Base-by-base conservation (phyloP, 768 basidiomycete species). In the Suillus plorans region DNA sequence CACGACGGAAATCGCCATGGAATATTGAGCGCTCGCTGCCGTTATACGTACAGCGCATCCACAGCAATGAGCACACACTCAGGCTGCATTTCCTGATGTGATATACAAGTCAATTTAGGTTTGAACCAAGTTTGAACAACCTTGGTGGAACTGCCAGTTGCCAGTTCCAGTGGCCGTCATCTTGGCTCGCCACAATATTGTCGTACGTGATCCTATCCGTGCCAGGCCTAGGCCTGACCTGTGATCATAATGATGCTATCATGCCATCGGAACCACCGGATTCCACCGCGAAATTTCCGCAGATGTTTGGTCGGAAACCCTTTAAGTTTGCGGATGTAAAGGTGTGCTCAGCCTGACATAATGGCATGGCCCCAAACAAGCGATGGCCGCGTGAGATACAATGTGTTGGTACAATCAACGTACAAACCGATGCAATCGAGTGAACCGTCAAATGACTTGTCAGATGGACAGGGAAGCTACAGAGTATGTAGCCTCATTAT, bases 301-400 rank as follows among this genome's bases (percentile, higher is more conserved):
- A 20, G 9, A 20, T 10, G 9, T 45, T n/a, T 20, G 25, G 58
- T 59, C 42, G 25, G 31, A 12, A 20, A n/a, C 53, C 3, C 20
- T 12, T 55, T 13, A 55, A 36, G 53, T 55, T 34, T 55, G 34
- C 57, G 10, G 41, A 20, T 42, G 25, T 28, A 58, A 18, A 25
- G 57, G 25, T 58, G 55, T 57, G 22, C 39, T 25, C 28, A 7
- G 20, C 20, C 20, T 55, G 34, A n/a, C 53, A 55, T 28, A 42
- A 39, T 42, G 39, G 18, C 41, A 31, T 42, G 39, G 28, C 41
- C 28, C 56, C 37, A 9, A 57, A 39, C 37, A 39, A 28, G 25
- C 41, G 58, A 41, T 59, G 41, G 39, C 58, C 28, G 58, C 58
- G 58, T 59, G 58, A 59, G 58, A 59, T 31, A 58, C 18, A 58